phyloP scores from a whole-genome alignment of 768 basidiomycete genomes.

The Hydnomerulius pinastri region DNA sequence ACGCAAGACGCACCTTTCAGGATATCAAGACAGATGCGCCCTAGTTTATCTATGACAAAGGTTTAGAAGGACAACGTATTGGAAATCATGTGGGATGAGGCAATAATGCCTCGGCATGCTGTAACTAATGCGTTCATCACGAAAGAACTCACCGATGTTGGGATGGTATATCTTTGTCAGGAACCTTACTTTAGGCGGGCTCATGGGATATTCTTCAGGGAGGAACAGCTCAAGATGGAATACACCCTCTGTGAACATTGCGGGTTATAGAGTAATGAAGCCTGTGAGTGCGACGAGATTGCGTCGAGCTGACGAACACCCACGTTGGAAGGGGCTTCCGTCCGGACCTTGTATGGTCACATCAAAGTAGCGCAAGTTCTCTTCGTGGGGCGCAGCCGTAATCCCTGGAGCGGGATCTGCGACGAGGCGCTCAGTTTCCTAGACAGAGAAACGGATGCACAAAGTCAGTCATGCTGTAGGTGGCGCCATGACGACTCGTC shows the following conservation, averaged over 20 bases:
- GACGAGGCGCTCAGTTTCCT: slow-evolving; percentile 98
- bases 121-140: neutral
- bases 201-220: slow-evolving; percentile 99
- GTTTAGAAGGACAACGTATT: neutral
- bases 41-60: slow-evolving; percentile 80
- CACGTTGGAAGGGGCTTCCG: slow-evolving; percentile 90
- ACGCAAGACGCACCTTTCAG: slow-evolving; percentile 70
- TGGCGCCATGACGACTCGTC: slow-evolving; percentile 17
- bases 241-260: slow-evolving; percentile 84
- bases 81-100: slow-evolving; percentile 11
- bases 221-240: slow-evolving; percentile 98
- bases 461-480: slow-evolving; percentile 20
- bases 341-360: slow-evolving; percentile 95
- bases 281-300: slow-evolving; percentile 3
- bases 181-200: slow-evolving; percentile 97
- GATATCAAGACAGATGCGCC: slow-evolving; percentile 97
- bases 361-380: slow-evolving; percentile 98
- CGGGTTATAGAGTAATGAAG: no score
- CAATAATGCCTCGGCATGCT: no score
- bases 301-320: no score
- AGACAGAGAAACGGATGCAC: slow-evolving; percentile 14
- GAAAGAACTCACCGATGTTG: slow-evolving; percentile 84
- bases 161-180: slow-evolving; percentile 99
- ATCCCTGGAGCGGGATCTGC: slow-evolving; percentile 98
- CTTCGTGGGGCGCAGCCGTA: slow-evolving; percentile 92